Base-by-base conservation (phyloP, 148 eudicot genomes). In the Tetragonia tetragonoides region DNA sequence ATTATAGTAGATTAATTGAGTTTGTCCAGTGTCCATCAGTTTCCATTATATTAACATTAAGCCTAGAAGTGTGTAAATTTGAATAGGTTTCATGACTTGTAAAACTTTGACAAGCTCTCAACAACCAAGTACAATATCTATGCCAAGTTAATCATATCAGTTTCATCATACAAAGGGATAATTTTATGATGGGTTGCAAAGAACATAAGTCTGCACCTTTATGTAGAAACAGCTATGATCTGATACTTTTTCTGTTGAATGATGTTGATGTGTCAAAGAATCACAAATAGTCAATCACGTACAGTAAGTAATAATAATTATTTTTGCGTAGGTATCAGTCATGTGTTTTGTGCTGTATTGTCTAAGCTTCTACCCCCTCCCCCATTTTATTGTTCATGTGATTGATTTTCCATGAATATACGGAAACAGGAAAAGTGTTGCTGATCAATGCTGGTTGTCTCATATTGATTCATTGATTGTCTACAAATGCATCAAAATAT, bases 41-140 rank as follows among this genome's bases (percentile, higher is more conserved):
- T 15, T 20, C 61, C 66, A n/a, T 41, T 1, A 37, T 79, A 11
- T n/a, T 23, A 18, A 61, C 28, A 23, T 66, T 28, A 53, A 41
- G 72, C 42, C 40, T 72, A 59, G 46, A 62, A 1, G 18, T 47
- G 65, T 56, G 47, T 18, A 38, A 66, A 37, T 28, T 54, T 64
- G 44, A 34, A 20, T 46, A 44, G 42, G 61, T 63, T 65, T 41
- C n/a, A n/a, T 8, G 53, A 39, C 38, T 39, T 47, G 70, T 18
- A 7, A 37, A 63, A 44, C 78, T 63, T 17, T 65, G 47, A 18
- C 3, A 51, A 3, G 79, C 16, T 76, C 53, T 69, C 51, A 76
- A 47, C 12, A 38, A 54, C 15, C 39, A 23, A 17, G 20, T 41
- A 42, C 57, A 46, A 15, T 47, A 39, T 72, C n/a, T 23, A 6